A percentile compares a stretch with the other conserved stretches of the same genome.
These are phyloP conservation scores for Ilex paraguariensis DNA, from an alignment of 305 asterid species.

Conservation along the genomic window DNA sequence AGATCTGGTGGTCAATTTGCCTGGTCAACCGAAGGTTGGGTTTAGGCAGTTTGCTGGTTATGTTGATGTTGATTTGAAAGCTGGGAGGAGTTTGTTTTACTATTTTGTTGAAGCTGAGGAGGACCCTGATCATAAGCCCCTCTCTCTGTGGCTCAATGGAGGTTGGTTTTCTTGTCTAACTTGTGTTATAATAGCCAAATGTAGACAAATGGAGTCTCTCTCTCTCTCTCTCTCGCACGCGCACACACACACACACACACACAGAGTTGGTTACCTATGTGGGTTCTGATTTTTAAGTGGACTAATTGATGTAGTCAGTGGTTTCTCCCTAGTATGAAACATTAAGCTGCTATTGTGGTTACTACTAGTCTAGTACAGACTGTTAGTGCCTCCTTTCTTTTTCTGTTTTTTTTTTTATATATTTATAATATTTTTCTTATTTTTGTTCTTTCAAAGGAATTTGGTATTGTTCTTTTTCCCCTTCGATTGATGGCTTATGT, in stretches of 20 bases:
- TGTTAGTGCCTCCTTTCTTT: too few relatives aligned
- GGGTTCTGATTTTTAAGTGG: neutral
- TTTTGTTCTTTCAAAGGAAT: too few relatives aligned
- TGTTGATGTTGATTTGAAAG: constrained; percentile 70
- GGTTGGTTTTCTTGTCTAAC: constrained; percentile 26
- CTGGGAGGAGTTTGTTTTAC: constrained; percentile 82
- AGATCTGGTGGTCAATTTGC: constrained; percentile 70
- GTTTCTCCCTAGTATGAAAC: too few relatives aligned
- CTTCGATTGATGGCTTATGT: too few relatives aligned
- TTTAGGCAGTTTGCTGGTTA: constrained; percentile 92
- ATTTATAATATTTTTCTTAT: too few relatives aligned
- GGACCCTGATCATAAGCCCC: constrained; percentile 65
- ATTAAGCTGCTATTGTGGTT: too few relatives aligned
- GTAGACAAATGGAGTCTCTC: neutral
- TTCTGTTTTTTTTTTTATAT: too few relatives aligned
- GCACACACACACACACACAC: neutral
- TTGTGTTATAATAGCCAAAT: too few relatives aligned
- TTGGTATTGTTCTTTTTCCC: too few relatives aligned
- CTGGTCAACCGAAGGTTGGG: constrained; percentile 75
- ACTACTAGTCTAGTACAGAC: too few relatives aligned
- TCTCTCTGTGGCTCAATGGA: constrained; percentile 92
- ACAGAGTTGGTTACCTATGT: too few relatives aligned
- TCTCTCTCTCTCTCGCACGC: neutral
- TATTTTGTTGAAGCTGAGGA: constrained; percentile 89
- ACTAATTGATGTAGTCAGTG: too few relatives aligned